Evolutionary conservation across 176 grass and related monocot species (phyloP).

Genomic region (Saccharum officinarum): DNA sequence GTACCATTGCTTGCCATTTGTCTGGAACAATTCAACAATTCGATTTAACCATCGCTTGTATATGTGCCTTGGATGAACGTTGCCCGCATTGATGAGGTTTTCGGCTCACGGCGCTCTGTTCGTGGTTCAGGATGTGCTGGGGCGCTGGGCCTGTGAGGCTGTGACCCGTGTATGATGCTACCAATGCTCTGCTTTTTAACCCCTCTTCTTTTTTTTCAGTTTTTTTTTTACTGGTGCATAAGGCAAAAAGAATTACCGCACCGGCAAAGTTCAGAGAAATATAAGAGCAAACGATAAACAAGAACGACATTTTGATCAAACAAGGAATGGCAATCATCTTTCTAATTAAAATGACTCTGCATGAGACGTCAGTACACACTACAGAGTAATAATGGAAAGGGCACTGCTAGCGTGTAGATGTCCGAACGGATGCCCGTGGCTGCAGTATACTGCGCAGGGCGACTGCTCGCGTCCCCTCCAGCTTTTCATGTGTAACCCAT

Average conservation of each 20-base stretch:
- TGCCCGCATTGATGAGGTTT: background rate
- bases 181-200: background rate
- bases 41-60: background rate
- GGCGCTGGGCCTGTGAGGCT: no score
- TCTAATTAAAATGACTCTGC: background rate
- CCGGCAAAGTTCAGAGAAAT: background rate
- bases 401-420: no score
- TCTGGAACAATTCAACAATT: constrained; percentile 37
- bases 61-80: background rate
- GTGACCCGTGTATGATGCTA: background rate
- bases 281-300: background rate
- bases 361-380: no score
- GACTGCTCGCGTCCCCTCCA: no score
- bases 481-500: no score
- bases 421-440: no score
- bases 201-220: no score
- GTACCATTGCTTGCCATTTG: constrained; percentile 41
- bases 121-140: background rate
- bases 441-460: no score
- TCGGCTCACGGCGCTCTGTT: background rate
- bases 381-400: no score
- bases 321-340: background rate
- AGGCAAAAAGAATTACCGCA: background rate
- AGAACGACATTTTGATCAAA: background rate
- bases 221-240: background rate